Conservation (phyloP, 2,329 filamentous ascomycete species). For the Cercospora berteroae region DNA sequence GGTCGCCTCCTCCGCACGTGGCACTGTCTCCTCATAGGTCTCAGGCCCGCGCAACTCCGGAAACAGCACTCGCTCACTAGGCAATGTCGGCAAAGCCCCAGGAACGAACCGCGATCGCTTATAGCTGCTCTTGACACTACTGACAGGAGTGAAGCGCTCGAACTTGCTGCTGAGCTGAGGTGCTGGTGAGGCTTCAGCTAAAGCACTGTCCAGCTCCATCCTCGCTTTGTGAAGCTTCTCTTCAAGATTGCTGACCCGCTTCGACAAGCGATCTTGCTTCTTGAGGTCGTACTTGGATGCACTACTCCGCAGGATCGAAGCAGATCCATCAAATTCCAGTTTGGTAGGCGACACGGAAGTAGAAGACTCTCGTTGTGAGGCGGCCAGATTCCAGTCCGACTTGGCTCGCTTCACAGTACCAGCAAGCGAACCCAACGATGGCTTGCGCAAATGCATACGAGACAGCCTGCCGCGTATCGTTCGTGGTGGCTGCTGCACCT, state of each 20-base stretch:
- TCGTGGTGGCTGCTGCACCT: conserved; percentile 22
- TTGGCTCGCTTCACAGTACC: conserved; percentile 35
- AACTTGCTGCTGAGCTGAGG: conserved; percentile 40
- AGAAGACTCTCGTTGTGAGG: conserved; percentile 39
- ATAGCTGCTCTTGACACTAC: conserved; percentile 31
- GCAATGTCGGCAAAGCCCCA: conserved; percentile 39
- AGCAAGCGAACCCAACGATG: conserved; percentile 37
- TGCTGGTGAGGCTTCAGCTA: conserved; percentile 44
- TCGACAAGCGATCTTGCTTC: conserved; percentile 55
- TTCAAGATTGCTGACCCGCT: conserved; percentile 61
- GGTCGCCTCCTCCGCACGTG: conserved; percentile 14
- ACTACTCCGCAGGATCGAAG: conserved; percentile 43
- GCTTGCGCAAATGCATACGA: conserved; percentile 33
- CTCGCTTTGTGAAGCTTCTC: conserved; percentile 56
- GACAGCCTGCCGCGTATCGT: conserved; percentile 22
- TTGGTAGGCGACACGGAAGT: conserved; percentile 38
- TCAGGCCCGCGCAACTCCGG: conserved; percentile 27
- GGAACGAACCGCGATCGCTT: conserved; percentile 35
- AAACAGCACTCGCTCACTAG: conserved; percentile 41
- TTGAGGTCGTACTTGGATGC: conserved; percentile 57
- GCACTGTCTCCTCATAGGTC: conserved; percentile 10
- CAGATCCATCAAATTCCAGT: conserved; percentile 25
- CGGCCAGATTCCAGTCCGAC: conserved; percentile 35
- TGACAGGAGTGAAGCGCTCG: conserved; percentile 38
- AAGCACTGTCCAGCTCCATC: conserved; percentile 52